phyloP scores from a whole-genome alignment of 441 rosid species.

The Pelargonium myrrhifolium region DNA sequence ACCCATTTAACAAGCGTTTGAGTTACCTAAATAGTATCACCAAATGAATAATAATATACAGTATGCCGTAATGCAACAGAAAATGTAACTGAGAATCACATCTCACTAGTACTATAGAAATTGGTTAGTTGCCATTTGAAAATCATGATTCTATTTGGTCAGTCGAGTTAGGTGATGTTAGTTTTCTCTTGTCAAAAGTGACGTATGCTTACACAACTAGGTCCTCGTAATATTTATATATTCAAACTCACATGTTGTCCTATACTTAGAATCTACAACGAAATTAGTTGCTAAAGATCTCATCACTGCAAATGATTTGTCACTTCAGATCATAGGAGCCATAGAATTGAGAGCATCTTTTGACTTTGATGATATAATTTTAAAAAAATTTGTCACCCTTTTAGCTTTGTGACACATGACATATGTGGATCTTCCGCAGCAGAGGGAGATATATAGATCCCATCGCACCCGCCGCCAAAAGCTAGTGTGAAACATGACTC shows the following conservation, averaged over 20 bases:
- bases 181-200: background rate
- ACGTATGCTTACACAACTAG: background rate
- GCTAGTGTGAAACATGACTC: background rate
- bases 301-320: constrained; percentile 14
- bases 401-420: background rate
- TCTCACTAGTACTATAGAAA: too few species aligned
- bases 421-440: background rate
- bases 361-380: constrained; percentile 17
- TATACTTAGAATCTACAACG: background rate
- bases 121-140: too few species aligned
- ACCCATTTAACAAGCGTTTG: too few species aligned
- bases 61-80: too few species aligned
- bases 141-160: background rate
- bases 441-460: background rate
- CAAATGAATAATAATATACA: too few species aligned
- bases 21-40: too few species aligned
- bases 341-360: constrained; percentile 26
- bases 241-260: too few species aligned
- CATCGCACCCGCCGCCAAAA: background rate
- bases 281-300: background rate
- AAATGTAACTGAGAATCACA: too few species aligned
- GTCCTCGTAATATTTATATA: too few species aligned
- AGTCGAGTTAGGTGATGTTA: background rate
- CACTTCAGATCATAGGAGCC: constrained; percentile 19
- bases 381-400: background rate